These are phyloP conservation scores for Magnolia officinalis DNA, from an alignment of 164 flowering plant species.

Conservation along the genomic window DNA sequence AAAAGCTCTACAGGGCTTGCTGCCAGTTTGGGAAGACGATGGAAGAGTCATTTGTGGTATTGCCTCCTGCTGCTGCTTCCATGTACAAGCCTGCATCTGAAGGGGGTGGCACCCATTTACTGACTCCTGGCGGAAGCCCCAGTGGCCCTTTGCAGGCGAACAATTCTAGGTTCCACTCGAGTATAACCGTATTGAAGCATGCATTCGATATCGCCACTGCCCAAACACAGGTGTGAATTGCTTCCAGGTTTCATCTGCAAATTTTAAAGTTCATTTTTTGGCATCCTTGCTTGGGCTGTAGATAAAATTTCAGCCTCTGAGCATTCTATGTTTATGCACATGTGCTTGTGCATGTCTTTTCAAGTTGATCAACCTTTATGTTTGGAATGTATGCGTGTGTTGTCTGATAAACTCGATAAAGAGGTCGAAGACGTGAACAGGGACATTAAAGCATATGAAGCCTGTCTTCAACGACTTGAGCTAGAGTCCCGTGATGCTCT, in stretches of 20 bases:
- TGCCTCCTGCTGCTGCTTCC: constrained; percentile 81
- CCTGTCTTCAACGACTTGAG: constrained; percentile 81
- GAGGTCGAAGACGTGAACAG: constrained; percentile 96
- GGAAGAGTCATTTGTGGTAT: constrained; percentile 96
- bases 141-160: constrained; percentile 46
- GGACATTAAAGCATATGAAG: constrained; percentile 95
- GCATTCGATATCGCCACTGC: constrained; percentile 91
- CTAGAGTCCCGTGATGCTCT: constrained; percentile 75
- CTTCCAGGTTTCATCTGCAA: not conserved
- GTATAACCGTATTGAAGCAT: constrained; percentile 74
- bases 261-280: not conserved
- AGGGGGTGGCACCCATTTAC: constrained; percentile 46
- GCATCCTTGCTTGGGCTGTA: too few relatives aligned
- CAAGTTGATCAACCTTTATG: constrained; percentile 98
- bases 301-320: too few relatives aligned
- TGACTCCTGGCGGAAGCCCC: constrained; percentile 46
- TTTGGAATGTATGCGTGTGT: constrained; percentile 90
- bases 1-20: too few relatives aligned
- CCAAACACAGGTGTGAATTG: constrained; percentile 65
- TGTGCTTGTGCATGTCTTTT: not conserved
- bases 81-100: constrained; percentile 70
- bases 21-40: constrained; percentile 66
- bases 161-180: constrained; percentile 79
- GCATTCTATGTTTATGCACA: not conserved
- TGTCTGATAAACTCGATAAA: constrained; percentile 94